phyloP scores from a whole-genome alignment of 1,139 yeast species.

The Diutina sp. region DNA sequence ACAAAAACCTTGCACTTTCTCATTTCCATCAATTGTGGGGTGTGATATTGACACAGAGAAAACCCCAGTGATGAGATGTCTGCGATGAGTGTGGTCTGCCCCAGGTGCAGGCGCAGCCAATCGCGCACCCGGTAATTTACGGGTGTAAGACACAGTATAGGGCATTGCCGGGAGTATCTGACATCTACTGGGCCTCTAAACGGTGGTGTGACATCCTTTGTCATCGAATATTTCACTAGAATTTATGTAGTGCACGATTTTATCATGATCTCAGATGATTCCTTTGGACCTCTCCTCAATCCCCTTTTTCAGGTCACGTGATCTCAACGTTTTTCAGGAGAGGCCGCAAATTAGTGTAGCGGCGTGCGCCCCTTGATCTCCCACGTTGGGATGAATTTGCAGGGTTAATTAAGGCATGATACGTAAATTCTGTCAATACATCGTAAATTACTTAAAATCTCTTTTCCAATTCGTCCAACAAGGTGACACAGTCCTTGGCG shows the following conservation, averaged over 20 bases:
- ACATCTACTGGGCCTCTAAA: background rate
- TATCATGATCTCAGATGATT: too few species aligned
- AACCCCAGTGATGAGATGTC: background rate
- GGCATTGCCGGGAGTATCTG: background rate
- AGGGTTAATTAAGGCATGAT: background rate
- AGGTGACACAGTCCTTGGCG: constrained; percentile 86
- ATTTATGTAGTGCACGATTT: too few species aligned
- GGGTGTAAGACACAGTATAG: background rate
- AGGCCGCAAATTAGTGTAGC: background rate
- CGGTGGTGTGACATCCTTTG: too few species aligned
- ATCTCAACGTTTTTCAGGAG: background rate
- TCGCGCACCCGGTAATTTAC: background rate
- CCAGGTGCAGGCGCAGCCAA: background rate
- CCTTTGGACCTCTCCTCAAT: too few species aligned
- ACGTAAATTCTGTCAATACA: background rate
- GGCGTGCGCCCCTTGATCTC: background rate
- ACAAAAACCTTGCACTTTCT: constrained; percentile 95
- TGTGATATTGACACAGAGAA: background rate
- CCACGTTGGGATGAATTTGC: background rate
- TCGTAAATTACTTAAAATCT: constrained; percentile 25
- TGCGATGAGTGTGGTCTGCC: background rate
- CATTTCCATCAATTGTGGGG: constrained; percentile 28
- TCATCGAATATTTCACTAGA: too few species aligned
- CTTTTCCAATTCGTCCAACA: constrained; percentile 65
- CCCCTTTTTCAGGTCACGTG: background rate